Evolutionary conservation across 75 land plant species (phyloP).

Genomic region (Azolla pinnata): DNA sequence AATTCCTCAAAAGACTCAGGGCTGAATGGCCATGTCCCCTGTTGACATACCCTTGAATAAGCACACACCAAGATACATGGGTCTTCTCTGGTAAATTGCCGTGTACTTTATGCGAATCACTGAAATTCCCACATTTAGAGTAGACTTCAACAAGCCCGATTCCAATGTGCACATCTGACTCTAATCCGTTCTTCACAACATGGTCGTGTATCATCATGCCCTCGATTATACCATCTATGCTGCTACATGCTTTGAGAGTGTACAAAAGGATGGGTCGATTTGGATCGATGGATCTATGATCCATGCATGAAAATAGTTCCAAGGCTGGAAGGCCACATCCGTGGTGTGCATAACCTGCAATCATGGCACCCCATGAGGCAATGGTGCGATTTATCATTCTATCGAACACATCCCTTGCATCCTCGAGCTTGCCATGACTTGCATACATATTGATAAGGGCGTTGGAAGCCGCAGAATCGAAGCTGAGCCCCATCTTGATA

Average conservation of each 20-base stretch:
- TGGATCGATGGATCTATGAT: slow-evolving; percentile 3
- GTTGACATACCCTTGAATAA: slow-evolving; percentile 9
- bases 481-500: slow-evolving; percentile 8
- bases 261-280: slow-evolving; percentile 43
- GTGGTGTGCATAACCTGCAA: slow-evolving; percentile 11
- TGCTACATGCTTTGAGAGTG: slow-evolving; percentile 33
- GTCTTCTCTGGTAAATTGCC: slow-evolving; percentile 38
- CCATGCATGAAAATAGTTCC: slow-evolving; percentile 18
- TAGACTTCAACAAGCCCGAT: slow-evolving; percentile 51
- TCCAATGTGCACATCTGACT: slow-evolving; percentile 32
- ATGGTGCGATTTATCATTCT: background rate
- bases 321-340: slow-evolving; percentile 5
- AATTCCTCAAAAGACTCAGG: slow-evolving; percentile 4
- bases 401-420: slow-evolving; percentile 11
- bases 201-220: slow-evolving; percentile 33
- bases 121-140: slow-evolving; percentile 22
- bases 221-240: slow-evolving; percentile 3
- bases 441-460: slow-evolving; percentile 19
- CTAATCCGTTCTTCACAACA: slow-evolving; percentile 28
- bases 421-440: slow-evolving; percentile 1
- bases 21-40: slow-evolving; percentile 8
- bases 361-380: slow-evolving; percentile 17
- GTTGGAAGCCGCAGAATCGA: slow-evolving; percentile 6
- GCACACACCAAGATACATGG: slow-evolving; percentile 28
- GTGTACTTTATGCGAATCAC: slow-evolving; percentile 32